Conservation (phyloP, 768 basidiomycete species). For the Coprinopsis sp. region DNA sequence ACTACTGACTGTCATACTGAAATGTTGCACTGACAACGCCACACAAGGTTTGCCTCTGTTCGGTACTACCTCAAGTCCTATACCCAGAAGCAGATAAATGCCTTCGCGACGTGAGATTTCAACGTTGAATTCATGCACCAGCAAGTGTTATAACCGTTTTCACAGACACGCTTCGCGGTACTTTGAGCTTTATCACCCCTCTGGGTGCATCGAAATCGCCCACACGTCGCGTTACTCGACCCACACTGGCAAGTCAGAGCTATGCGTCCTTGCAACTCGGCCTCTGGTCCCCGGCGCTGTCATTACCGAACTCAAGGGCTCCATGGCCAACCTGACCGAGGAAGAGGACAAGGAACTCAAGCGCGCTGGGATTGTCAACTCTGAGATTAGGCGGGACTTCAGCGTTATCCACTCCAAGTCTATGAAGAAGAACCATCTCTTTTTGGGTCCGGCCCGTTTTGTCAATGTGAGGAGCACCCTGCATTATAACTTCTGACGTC, state of each 20-base stretch:
- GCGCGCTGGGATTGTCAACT: slow-evolving; percentile 69
- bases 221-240: slow-evolving; percentile 86
- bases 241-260: slow-evolving; percentile 82
- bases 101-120: slow-evolving; percentile 81
- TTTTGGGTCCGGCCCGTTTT: slow-evolving; percentile 87
- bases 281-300: slow-evolving; percentile 62
- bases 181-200: slow-evolving; percentile 81
- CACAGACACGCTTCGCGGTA: slow-evolving; percentile 82
- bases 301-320: slow-evolving; percentile 84
- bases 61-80: slow-evolving; percentile 73
- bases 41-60: slow-evolving; percentile 61
- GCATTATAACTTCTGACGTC: slow-evolving; percentile 20
- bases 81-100: slow-evolving; percentile 83
- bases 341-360: slow-evolving; percentile 86
- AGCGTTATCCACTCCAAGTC: slow-evolving; percentile 89
- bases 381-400: slow-evolving; percentile 80
- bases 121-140: slow-evolving; percentile 20
- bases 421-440: slow-evolving; percentile 89
- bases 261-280: slow-evolving; percentile 83
- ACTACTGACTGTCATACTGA: slow-evolving; percentile 18
- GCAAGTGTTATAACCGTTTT: slow-evolving; percentile 19
- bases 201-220: slow-evolving; percentile 81
- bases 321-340: slow-evolving; percentile 83
- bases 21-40: slow-evolving; percentile 10
- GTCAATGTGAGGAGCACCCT: slow-evolving; percentile 65